A percentile compares a stretch with the other conserved stretches of the same genome.
Conservation (phyloP, 441 rosid species). For the Brassica hybrid region DNA sequence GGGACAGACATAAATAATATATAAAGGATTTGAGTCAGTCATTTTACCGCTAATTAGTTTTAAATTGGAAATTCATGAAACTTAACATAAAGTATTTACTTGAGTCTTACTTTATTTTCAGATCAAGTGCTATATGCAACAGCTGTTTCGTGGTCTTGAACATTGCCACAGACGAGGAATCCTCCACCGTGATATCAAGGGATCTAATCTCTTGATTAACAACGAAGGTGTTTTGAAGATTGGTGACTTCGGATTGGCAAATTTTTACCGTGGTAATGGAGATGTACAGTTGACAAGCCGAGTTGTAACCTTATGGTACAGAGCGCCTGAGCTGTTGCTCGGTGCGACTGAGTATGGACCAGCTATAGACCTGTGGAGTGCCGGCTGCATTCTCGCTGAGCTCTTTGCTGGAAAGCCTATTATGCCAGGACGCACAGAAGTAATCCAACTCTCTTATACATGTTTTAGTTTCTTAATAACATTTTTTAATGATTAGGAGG, state of each 20-base stretch:
- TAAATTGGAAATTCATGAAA: background rate
- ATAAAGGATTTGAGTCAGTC: too few relatives aligned
- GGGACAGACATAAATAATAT: too few relatives aligned
- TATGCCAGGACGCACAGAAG: conserved; percentile 93
- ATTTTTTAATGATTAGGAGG: too few relatives aligned
- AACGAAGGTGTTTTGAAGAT: conserved; percentile 71
- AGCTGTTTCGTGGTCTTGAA: conserved; percentile 76
- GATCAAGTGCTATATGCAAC: conserved; percentile 88
- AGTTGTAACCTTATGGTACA: conserved; percentile 89
- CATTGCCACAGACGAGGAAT: conserved; percentile 88
- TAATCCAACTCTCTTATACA: conserved; percentile 35
- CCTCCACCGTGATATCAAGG: conserved; percentile 84
- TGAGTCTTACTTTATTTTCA: conserved; percentile 31
- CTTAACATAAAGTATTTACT: background rate
- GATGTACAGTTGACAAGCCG: conserved; percentile 71
- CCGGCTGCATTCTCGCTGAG: conserved; percentile 84
- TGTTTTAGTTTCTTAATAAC: background rate
- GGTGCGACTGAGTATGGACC: conserved; percentile 85
- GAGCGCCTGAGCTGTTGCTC: conserved; percentile 83
- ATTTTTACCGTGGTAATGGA: conserved; percentile 55
- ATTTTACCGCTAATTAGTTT: too few relatives aligned
- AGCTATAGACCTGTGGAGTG: conserved; percentile 88
- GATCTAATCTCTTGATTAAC: conserved; percentile 74
- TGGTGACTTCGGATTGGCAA: conserved; percentile 86
- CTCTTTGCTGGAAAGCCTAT: conserved; percentile 81